phyloP scores from a whole-genome alignment of 1,284 basidiomycete genomes.

The Ustilago sp. region DNA sequence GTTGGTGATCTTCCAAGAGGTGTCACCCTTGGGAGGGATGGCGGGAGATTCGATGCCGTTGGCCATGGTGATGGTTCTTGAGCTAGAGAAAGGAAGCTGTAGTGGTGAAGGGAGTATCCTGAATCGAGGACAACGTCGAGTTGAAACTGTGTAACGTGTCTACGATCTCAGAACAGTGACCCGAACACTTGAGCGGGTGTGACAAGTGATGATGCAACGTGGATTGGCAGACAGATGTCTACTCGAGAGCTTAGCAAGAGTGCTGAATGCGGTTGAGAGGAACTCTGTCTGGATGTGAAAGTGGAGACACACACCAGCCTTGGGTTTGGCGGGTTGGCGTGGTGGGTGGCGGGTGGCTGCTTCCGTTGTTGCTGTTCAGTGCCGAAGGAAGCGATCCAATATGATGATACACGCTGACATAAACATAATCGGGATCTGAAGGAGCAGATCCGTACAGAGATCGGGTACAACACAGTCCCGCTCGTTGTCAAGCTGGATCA shows the following conservation, averaged over 20 bases:
- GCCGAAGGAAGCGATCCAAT: too few relatives aligned
- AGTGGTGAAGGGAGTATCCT: conserved; percentile 43
- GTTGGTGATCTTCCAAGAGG: conserved; percentile 62
- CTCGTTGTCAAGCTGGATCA: too few relatives aligned
- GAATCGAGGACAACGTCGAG: conserved; percentile 39
- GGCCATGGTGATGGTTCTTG: conserved; percentile 17
- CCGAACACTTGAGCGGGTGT: conserved; percentile 31
- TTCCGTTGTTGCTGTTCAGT: neutral
- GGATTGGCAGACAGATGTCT: conserved; percentile 6
- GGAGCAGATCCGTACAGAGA: too few relatives aligned
- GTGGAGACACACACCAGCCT: neutral
- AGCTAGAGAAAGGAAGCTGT: neutral
- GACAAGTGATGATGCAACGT: conserved; percentile 8
- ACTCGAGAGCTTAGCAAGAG: neutral
- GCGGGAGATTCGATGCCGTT: conserved; percentile 26
- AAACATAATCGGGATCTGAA: too few relatives aligned
- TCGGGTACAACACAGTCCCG: too few relatives aligned
- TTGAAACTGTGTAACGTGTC: conserved; percentile 26
- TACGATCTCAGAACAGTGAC: conserved; percentile 51
- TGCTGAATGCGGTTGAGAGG: neutral
- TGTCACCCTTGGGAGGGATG: conserved; percentile 43
- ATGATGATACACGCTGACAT: too few relatives aligned
- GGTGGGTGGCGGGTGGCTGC: neutral
- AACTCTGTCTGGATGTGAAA: conserved; percentile 2
- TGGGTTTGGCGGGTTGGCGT: neutral